A percentile compares a stretch with the other conserved stretches of the same genome.
Conservation (phyloP, 148 eudicot species). For the Camellia granthamiana region DNA sequence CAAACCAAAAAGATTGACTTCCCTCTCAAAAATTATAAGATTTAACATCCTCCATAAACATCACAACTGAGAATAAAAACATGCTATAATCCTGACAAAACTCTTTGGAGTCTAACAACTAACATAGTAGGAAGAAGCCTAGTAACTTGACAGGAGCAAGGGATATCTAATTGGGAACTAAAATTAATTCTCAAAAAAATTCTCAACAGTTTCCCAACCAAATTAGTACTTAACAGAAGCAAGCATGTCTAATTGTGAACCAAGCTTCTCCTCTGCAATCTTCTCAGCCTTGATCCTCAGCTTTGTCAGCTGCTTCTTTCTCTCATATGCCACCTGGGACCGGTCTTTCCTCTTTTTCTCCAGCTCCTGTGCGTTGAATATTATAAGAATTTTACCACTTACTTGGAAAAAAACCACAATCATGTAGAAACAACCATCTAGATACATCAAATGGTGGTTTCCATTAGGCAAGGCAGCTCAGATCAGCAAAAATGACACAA, state of each 20-base stretch:
- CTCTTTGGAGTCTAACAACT: neutral
- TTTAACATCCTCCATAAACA: neutral
- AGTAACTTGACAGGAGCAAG: neutral
- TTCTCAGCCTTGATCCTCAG: slow-evolving; percentile 33
- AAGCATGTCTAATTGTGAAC: slow-evolving; percentile 40
- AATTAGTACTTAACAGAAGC: slow-evolving; percentile 32
- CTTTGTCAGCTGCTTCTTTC: slow-evolving; percentile 37
- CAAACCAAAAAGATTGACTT: no score
- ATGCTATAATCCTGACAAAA: no score
- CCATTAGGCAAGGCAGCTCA: no score
- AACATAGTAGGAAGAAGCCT: neutral
- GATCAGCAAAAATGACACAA: no score
- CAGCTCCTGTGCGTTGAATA: slow-evolving; percentile 21
- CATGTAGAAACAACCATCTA: no score
- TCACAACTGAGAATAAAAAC: neutral
- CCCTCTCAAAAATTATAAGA: neutral
- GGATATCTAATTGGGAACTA: neutral
- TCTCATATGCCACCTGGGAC: slow-evolving; percentile 32
- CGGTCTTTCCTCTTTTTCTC: slow-evolving; percentile 42
- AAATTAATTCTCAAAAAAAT: neutral
- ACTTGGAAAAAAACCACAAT: no score
- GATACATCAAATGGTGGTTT: no score
- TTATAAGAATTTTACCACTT: no score
- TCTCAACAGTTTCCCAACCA: neutral
- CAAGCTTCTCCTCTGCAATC: slow-evolving; percentile 49